A percentile compares a stretch with the other conserved stretches of the same genome.
Evolutionary conservation across 352 stramenopile genomes (phyloP).

Genomic region (Phytopythium boreale): DNA sequence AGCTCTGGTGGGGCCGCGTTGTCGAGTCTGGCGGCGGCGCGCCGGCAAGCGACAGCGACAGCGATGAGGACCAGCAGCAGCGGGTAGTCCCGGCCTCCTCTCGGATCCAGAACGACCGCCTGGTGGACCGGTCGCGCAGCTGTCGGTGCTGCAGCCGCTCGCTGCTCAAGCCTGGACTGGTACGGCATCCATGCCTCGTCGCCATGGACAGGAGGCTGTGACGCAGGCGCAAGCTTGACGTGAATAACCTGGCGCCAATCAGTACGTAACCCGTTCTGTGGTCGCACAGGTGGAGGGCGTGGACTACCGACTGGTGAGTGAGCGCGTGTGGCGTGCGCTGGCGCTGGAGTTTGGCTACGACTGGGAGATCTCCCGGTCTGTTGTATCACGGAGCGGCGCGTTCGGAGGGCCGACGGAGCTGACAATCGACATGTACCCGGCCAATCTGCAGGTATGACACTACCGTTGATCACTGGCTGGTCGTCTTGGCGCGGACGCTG

Average conservation of each 20-base stretch:
- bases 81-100: constrained; percentile 1
- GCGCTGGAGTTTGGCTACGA: constrained; percentile 58
- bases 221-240: not conserved
- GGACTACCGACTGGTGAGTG: constrained; percentile 63
- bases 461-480: too few species aligned
- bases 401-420: constrained; percentile 14
- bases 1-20: constrained; percentile 44
- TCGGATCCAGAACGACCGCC: constrained; percentile 33
- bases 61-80: not conserved
- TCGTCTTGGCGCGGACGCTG: not conserved
- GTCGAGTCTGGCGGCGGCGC: constrained; percentile 16
- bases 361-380: constrained; percentile 56
- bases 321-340: constrained; percentile 60
- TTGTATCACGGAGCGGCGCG: constrained; percentile 28
- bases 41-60: not conserved
- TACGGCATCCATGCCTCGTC: not conserved
- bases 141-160: constrained; percentile 41
- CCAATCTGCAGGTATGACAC: constrained; percentile 21
- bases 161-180: constrained; percentile 39
- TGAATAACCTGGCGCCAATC: too few species aligned
- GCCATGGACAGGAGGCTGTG: not conserved
- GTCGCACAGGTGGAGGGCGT: constrained; percentile 38
- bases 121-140: constrained; percentile 47
- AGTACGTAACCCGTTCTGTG: not conserved
- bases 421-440: constrained; percentile 60